phyloP scores from a whole-genome alignment of 805 yeast species.

The Ogataea sp. region DNA sequence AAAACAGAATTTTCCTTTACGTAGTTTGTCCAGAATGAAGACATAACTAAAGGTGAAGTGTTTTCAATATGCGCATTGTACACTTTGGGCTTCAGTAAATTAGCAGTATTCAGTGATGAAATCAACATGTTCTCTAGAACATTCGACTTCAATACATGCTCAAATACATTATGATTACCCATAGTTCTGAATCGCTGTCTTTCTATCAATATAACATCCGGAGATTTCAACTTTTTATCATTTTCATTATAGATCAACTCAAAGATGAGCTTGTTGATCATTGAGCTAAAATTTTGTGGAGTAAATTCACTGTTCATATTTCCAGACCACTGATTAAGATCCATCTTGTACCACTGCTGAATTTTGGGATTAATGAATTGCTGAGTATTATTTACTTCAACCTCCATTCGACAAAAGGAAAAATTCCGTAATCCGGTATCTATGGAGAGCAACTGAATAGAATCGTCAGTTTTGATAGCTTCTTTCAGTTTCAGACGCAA shows the following conservation, averaged over 20 bases:
- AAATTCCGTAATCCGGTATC: conserved; percentile 29
- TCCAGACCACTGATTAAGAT: conserved; percentile 16
- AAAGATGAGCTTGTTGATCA: conserved; percentile 13
- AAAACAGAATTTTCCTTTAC: conserved; percentile 1
- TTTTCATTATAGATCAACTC: conserved; percentile 9
- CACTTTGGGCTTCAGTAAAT: conserved; percentile 2
- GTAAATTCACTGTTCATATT: conserved; percentile 12
- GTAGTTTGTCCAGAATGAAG: conserved; percentile 19
- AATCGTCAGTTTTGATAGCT: neutral
- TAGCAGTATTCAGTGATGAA: conserved; percentile 14
- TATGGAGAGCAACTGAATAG: conserved; percentile 14
- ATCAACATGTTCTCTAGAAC: conserved; percentile 43
- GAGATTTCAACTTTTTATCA: conserved; percentile 6
- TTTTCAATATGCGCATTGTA: conserved; percentile 10
- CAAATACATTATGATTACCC: conserved; percentile 38
- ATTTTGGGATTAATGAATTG: conserved; percentile 12
- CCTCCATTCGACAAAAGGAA: conserved; percentile 17
- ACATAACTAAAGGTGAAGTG: conserved; percentile 22
- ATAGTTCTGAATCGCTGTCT: conserved; percentile 46
- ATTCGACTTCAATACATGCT: conserved; percentile 43
- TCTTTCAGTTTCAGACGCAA: too few relatives aligned
- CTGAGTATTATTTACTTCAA: neutral
- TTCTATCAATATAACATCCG: conserved; percentile 43
- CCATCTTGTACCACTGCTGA: conserved; percentile 25
- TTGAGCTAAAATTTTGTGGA: conserved; percentile 19